Evolutionary conservation across 2,329 filamentous ascomycete species (phyloP).

Genomic region (Blastomyces parvus): DNA sequence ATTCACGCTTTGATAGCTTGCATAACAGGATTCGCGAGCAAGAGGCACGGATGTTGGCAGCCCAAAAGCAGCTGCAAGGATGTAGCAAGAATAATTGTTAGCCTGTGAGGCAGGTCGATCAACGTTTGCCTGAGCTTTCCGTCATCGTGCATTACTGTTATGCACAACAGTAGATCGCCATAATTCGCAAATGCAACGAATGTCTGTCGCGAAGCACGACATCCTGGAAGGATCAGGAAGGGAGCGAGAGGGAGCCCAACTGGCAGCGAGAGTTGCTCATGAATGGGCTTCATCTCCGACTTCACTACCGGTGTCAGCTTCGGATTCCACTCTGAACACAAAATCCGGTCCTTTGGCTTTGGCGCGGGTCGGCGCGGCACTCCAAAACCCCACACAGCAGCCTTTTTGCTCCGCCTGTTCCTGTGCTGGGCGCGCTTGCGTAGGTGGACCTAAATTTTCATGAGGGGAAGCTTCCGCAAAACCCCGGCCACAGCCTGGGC

Average conservation of each 20-base stretch:
- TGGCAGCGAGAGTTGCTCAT: too few species aligned
- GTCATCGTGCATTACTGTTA: not conserved
- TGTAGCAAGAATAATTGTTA: not conserved
- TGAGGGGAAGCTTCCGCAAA: slow-evolving; percentile 1
- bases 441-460: not conserved
- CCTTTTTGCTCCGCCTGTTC: not conserved
- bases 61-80: not conserved
- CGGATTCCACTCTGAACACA: not conserved
- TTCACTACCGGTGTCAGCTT: not conserved
- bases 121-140: not conserved
- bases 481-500: not conserved
- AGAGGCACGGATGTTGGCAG: not conserved
- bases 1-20: not conserved
- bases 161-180: not conserved
- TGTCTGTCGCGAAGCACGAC: not conserved
- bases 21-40: not conserved
- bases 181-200: not conserved
- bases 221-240: not conserved
- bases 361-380: not conserved
- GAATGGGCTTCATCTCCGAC: not conserved
- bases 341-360: slow-evolving; percentile 1
- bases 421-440: not conserved
- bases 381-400: not conserved
- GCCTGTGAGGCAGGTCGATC: not conserved
- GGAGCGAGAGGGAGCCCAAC: too few species aligned